These are phyloP conservation scores for Macrotyloma uniflorum DNA, from an alignment of 306 rosid species.

Conservation along the genomic window DNA sequence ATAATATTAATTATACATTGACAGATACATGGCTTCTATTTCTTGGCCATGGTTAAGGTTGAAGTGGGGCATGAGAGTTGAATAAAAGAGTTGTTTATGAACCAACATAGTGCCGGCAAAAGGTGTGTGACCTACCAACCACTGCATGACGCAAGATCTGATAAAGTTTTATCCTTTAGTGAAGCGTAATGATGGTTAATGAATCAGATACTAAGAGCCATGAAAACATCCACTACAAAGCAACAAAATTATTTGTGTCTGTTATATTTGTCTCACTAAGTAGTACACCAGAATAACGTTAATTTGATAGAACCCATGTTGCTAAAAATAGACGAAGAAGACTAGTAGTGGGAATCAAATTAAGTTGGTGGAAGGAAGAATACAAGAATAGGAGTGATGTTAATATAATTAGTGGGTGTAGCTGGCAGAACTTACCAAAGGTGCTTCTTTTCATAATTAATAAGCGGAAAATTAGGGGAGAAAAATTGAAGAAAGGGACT, in stretches of 20 bases:
- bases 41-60: conserved; percentile 20
- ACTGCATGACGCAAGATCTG: conserved; percentile 34
- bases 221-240: not conserved
- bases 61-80: not conserved
- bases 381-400: not conserved
- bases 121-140: conserved; percentile 49
- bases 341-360: not conserved
- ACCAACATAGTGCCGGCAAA: conserved; percentile 37
- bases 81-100: conserved; percentile 26
- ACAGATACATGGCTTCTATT: not conserved
- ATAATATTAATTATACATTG: not conserved
- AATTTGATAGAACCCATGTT: not conserved
- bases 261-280: conserved; percentile 11
- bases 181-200: conserved; percentile 38
- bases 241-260: conserved; percentile 26
- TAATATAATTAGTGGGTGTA: conserved; percentile 10
- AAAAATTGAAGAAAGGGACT: not conserved
- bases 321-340: conserved; percentile 16
- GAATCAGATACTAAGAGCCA: conserved; percentile 1
- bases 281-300: conserved; percentile 8
- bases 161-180: conserved; percentile 22
- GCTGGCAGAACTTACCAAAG: conserved; percentile 12
- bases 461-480: not conserved
- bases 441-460: conserved; percentile 11
- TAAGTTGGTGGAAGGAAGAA: conserved; percentile 12